Evolutionary conservation across 208 protist genomes (phyloP).

Genomic region (Strigomonas culicis): DNA sequence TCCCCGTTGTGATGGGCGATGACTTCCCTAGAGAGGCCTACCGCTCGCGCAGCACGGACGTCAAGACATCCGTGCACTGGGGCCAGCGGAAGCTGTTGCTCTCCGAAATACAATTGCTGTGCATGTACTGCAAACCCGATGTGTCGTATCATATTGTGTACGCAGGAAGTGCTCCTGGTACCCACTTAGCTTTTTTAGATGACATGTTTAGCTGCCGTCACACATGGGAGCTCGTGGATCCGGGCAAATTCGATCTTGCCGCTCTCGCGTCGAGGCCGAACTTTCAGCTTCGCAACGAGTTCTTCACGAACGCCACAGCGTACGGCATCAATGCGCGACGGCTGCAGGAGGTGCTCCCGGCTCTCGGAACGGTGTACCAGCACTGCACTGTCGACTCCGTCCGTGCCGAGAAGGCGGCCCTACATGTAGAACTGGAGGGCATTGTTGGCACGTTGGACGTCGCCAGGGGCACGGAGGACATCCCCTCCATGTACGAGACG

Average conservation of each 20-base stretch:
- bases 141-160: constrained; percentile 93
- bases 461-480: constrained; percentile 80
- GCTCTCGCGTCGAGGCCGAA: constrained; percentile 56
- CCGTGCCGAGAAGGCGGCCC: constrained; percentile 35
- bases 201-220: constrained; percentile 80
- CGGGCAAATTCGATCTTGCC: constrained; percentile 82
- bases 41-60: constrained; percentile 66
- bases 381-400: constrained; percentile 38
- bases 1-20: constrained; percentile 65
- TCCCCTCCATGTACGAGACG: constrained; percentile 86
- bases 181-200: constrained; percentile 90
- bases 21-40: constrained; percentile 80
- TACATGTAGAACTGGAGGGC: constrained; percentile 59
- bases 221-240: constrained; percentile 94
- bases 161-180: constrained; percentile 93
- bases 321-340: constrained; percentile 86
- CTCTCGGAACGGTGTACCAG: constrained; percentile 53
- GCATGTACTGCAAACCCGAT: constrained; percentile 59
- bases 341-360: constrained; percentile 53
- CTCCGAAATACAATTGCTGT: constrained; percentile 94
- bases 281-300: constrained; percentile 90
- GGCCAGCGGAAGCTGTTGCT: constrained; percentile 95
- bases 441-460: constrained; percentile 84
- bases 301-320: constrained; percentile 93
- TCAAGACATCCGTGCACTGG: constrained; percentile 94